A percentile compares a stretch with the other conserved stretches of the same genome.
These are phyloP conservation scores for Agaricus blazei DNA, from an alignment of 768 basidiomycete species.

Conservation along the genomic window DNA sequence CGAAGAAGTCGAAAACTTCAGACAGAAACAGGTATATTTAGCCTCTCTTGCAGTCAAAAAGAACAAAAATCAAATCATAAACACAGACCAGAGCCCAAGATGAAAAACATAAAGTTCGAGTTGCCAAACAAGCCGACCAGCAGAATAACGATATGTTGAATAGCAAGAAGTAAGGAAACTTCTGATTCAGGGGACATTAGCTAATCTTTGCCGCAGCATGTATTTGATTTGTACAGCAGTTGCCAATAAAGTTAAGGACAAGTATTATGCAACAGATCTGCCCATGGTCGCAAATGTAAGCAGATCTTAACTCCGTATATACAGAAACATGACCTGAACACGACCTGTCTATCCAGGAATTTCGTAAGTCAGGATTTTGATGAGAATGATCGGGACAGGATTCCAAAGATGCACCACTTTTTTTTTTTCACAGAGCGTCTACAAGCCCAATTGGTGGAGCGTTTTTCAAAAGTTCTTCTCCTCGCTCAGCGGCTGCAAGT, in stretches of 20 bases:
- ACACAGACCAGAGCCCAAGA: slow-evolving; percentile 59
- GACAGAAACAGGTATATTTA: slow-evolving; percentile 69
- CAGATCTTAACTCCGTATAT: slow-evolving; percentile 10
- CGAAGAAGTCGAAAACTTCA: slow-evolving; percentile 60
- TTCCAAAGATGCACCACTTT: slow-evolving; percentile 1
- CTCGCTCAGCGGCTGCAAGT: slow-evolving; percentile 57
- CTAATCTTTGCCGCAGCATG: slow-evolving; percentile 31
- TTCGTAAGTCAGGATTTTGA: slow-evolving; percentile 44
- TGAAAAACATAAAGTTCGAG: slow-evolving; percentile 72
- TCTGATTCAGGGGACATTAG: background rate
- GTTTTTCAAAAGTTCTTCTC: slow-evolving; percentile 48
- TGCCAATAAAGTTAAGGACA: slow-evolving; percentile 64
- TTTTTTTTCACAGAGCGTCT: slow-evolving; percentile 52
- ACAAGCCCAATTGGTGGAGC: slow-evolving; percentile 56
- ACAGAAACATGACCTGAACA: background rate
- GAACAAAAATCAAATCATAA: slow-evolving; percentile 1
- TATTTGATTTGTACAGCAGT: slow-evolving; percentile 69
- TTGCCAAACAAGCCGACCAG: slow-evolving; percentile 69
- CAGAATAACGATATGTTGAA: slow-evolving; percentile 75
- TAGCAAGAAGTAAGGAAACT: slow-evolving; percentile 65
- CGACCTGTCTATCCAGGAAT: slow-evolving; percentile 41
- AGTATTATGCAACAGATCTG: slow-evolving; percentile 67
- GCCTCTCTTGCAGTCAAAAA: background rate
- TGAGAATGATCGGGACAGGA: background rate
- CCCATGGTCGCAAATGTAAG: slow-evolving; percentile 70